Evolutionary conservation across 2,329 filamentous ascomycete species (phyloP).

Genomic region (Calonectria fujianensis): DNA sequence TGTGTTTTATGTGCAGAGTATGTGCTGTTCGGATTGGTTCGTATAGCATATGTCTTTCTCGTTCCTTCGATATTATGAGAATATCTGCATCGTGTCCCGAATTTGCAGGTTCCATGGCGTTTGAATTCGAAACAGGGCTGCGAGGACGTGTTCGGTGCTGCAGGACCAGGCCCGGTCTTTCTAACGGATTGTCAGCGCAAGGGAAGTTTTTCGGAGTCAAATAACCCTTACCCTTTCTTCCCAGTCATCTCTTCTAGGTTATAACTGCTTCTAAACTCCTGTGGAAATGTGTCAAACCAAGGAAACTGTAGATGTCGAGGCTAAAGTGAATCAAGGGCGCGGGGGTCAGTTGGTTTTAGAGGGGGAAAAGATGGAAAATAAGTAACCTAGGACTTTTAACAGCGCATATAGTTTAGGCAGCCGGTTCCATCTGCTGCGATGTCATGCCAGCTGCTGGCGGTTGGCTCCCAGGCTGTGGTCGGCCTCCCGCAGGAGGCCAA

Average conservation of each 20-base stretch:
- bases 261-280: neutral
- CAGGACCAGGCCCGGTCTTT: neutral
- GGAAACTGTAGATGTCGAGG: neutral
- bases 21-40: neutral
- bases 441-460: neutral
- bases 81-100: neutral
- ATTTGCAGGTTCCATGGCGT: neutral
- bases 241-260: neutral
- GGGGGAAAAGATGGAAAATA: neutral
- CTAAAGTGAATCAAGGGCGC: neutral
- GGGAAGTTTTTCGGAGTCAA: too few relatives aligned
- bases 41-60: neutral
- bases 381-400: neutral
- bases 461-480: neutral
- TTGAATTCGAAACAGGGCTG: neutral
- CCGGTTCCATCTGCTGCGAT: neutral
- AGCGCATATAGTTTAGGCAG: neutral
- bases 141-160: neutral
- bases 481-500: constrained; percentile 1
- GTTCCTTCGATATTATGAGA: neutral
- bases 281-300: neutral
- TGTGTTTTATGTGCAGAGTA: neutral
- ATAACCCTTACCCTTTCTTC: neutral
- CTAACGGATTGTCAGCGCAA: neutral
- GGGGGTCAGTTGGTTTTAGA: neutral